Conservation (phyloP, 306 rosid species). For the Vicia sativa region DNA sequence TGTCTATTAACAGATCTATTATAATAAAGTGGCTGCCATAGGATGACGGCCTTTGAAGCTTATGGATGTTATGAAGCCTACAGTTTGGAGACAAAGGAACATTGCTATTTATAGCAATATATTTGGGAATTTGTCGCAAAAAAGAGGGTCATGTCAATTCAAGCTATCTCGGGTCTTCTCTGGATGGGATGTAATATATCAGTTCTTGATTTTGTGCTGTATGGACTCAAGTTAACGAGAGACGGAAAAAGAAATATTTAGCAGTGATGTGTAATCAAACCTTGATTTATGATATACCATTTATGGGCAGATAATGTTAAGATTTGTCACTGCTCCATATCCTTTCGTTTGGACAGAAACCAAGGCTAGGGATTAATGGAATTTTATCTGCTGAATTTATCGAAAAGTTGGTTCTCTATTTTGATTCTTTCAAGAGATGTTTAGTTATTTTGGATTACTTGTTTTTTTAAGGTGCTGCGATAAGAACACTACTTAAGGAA, state of each 20-base stretch:
- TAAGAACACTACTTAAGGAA: slow-evolving; percentile 38
- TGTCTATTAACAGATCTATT: slow-evolving; percentile 81
- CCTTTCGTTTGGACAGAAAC: slow-evolving; percentile 54
- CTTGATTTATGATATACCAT: slow-evolving; percentile 53
- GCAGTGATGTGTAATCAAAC: slow-evolving; percentile 55
- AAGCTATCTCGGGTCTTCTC: slow-evolving; percentile 41
- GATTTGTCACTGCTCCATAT: slow-evolving; percentile 45
- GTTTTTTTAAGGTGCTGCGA: slow-evolving; percentile 39
- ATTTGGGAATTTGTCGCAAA: slow-evolving; percentile 35
- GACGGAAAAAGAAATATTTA: slow-evolving; percentile 54
- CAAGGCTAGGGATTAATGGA: slow-evolving; percentile 52
- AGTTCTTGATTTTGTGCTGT: slow-evolving; percentile 52
- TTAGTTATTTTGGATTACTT: slow-evolving; percentile 41
- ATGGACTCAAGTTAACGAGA: slow-evolving; percentile 57
- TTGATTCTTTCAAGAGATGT: slow-evolving; percentile 40
- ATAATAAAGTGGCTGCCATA: slow-evolving; percentile 78
- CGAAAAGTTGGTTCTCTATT: slow-evolving; percentile 53
- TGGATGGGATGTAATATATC: slow-evolving; percentile 45
- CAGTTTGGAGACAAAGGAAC: slow-evolving; percentile 60
- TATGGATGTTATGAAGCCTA: slow-evolving; percentile 58
- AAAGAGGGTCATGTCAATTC: slow-evolving; percentile 49
- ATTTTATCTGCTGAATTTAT: slow-evolving; percentile 43
- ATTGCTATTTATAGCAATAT: slow-evolving; percentile 40
- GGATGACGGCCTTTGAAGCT: slow-evolving; percentile 74
- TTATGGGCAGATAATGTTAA: slow-evolving; percentile 51